Base-by-base conservation (phyloP, 2,329 filamentous ascomycete species). In the Pseudocercospora ulei region DNA sequence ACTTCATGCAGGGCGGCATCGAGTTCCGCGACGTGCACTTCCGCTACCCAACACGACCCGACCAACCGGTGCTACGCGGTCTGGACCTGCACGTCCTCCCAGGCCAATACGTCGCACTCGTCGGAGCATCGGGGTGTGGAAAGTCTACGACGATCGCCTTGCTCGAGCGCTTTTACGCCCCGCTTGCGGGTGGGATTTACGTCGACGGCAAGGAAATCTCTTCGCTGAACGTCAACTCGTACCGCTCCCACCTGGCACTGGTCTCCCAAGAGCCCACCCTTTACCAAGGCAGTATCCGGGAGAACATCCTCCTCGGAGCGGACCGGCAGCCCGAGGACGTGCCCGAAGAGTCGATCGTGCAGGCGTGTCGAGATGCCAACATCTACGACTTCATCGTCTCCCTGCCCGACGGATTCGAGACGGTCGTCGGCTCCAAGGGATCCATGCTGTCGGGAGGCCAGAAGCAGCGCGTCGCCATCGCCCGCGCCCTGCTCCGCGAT, bases 11-110 rank as follows among this genome's bases (percentile, higher is more conserved):
- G 12, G 88, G 87, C 16, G 72, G 71, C 7, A 75, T 98, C 47
- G 86, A 96, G 59, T 93, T 98, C 66, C 77, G 82, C 12, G 78
- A 92, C 49, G 86, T 96, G 1, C 85, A 94, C 59, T 96, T 95
- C 72, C 76, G 85, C 26, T 98, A 96, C 56, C 87, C 88, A 0
- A 93, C 85, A 0, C 76, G 90, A 1, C 82, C 84, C 0, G 85
- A 94, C 51, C 84, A 93, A 52, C 83, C 85, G n/a, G 85, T 96
- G 0, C 76, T 96, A 2, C 80, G 84, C 17, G 88, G 87, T 0
- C 69, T 95, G 7, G 79, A 88, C 60, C 69, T 88, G 4, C 68
- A 65, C 8, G 74, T 88, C 26, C 74, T 77, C 17, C 82, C 82
- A 0, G 84, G 83, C 3, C 82, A 88, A 57, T 90, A 88, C 53